Evolutionary conservation across 2,329 filamentous ascomycete genomes (phyloP), one percentile per base, ranked within the genome.

Genomic region (Trichoderma harzianum): DNA sequence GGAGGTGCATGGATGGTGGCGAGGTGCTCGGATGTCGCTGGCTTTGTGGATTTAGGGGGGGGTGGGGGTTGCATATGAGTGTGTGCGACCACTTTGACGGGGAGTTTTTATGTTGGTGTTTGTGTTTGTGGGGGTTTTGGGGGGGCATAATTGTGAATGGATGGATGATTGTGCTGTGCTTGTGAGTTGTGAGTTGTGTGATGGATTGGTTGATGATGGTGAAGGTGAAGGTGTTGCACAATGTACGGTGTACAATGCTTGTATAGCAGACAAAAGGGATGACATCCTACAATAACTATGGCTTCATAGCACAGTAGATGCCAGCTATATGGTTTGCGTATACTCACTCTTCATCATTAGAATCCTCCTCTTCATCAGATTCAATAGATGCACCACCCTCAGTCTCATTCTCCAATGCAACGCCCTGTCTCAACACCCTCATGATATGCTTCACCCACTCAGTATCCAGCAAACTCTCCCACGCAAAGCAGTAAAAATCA

Each of bases 401-500:
- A 51, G 5, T 14, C 57, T 24, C 43, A 47, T 24, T 24, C n/a
- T 36, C 61, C 24, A 47, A 51, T 3, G 16, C 26, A 28, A 47
- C 36, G 1, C 61, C 64, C n/a, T 66, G 28, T 11, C 34, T 39
- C n/a, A 67, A 30, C 53, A 67, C 64, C 21, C 32, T 43, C 36
- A 36, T 69, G 1, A 69, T 11, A 26, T 63, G 36, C n/a, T 10
- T 60, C 36, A 64, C 61, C 61, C 36, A 70, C 1, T n/a, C n/a
- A 5, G 3, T 11, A 30, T 64, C 61, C 61, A 64, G 6, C 61
- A 64, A 51, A 21, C 62, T 71, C 30, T 71, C 47, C 69, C 69
- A 71, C 39, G 62, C 62, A 71, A 71, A 67, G 5, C 34, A 71
- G 2, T 70, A 70, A 18, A 51, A 70, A 30, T 69, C 66, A 61